Conservation (phyloP, 169 alveolate species). For the Eimeria praecox region DNA sequence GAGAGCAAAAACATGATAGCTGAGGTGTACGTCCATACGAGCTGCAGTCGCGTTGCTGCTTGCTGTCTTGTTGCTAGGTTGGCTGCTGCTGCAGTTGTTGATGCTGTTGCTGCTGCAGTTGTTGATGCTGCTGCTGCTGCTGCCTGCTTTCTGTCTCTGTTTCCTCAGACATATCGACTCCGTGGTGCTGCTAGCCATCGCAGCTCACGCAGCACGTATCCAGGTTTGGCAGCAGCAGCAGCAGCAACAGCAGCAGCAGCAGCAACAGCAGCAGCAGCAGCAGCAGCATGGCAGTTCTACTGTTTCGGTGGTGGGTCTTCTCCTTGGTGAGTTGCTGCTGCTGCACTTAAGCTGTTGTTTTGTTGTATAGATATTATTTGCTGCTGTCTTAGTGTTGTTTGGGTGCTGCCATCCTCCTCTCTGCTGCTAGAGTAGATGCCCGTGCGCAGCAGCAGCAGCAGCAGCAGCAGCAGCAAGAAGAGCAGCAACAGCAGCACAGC, state of each 20-base stretch:
- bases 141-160: background rate
- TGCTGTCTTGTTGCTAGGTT: background rate
- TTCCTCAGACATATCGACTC: constrained; percentile 3
- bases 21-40: constrained; percentile 12
- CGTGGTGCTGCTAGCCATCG: constrained; percentile 35
- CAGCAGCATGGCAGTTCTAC: background rate
- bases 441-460: background rate
- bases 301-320: constrained; percentile 19
- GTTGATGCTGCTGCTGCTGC: too few species aligned
- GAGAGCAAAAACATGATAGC: background rate
- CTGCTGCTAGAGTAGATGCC: background rate
- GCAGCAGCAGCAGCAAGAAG: background rate
- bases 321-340: constrained; percentile 34
- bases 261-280: constrained; percentile 31
- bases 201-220: constrained; percentile 45
- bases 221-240: constrained; percentile 49
- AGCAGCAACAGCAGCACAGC: background rate
- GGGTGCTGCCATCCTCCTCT: background rate
- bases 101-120: background rate
- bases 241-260: constrained; percentile 27
- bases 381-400: background rate
- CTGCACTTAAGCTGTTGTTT: background rate
- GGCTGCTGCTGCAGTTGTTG: background rate
- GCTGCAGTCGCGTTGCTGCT: background rate
- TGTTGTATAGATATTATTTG: background rate